Base-by-base conservation (phyloP, 768 basidiomycete genomes). In the Lactarius hengduanensis region DNA sequence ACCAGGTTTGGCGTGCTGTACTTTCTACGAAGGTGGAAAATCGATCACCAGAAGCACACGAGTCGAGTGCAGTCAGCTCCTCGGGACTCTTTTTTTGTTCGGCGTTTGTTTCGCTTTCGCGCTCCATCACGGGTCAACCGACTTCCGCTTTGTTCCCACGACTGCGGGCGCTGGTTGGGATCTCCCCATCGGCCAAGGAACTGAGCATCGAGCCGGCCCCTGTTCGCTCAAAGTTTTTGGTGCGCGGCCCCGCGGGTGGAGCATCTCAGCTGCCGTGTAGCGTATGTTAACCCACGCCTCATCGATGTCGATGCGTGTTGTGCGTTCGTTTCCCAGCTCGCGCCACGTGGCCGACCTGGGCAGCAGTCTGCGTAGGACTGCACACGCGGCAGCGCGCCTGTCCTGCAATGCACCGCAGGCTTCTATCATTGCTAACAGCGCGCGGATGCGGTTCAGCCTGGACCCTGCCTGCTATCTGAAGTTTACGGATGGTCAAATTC, bases 1-100 rank as follows among this genome's bases (percentile, higher is more conserved):
- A 81, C 70, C 56, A 59, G 67, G 61, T 70, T 69, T 71, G 65
- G 67, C 50, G 54, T 71, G 36, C 53, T 15, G 54, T 71, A 38
- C 3, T 45, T 20, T 57, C 61, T 41, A 38, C 56, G 30, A 28
- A 40, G 56, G 32, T 13, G 47, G 57, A 54, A 54, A 32, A 53
- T 22, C 50, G 61, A 66, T 66, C 65, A 18, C 57, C 32, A 32
- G 57, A 59, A 36, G 7, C 40, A 50, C 57, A 58, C 57, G 30
- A 66, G 30, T 57, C 36, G 28, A 41, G 57, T 62, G 38, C 8
- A 57, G 18, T 26, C 60, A 47, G 26, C 26, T 53, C 56, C 26
- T 53, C 47, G 58, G 50, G 34, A 43, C 57, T 22, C 22, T 38
- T 57, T 57, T 66, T 57, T 16, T 50, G 40, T 30, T 22, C 22